Conservation (phyloP, 768 basidiomycete species). For the Imleria badia region DNA sequence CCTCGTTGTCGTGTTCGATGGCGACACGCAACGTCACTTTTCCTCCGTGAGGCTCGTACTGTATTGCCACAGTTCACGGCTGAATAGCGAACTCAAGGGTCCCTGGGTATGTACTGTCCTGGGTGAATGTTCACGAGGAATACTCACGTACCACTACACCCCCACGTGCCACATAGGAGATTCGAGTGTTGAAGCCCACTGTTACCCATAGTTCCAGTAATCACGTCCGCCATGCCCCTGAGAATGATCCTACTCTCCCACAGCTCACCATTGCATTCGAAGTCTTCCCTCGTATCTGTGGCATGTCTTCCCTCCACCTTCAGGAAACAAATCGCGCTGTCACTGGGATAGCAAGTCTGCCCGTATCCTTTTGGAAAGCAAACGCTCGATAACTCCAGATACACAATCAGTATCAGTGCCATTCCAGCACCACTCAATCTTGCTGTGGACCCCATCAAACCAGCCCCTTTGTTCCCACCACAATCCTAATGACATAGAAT, state of each 20-base stretch:
- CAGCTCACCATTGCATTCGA: background rate
- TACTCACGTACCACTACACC: too few relatives aligned
- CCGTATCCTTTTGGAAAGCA: background rate
- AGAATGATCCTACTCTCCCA: background rate
- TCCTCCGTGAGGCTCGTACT: too few relatives aligned
- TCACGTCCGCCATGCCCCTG: background rate
- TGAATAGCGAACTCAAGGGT: too few relatives aligned
- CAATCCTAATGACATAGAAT: too few relatives aligned
- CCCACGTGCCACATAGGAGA: background rate
- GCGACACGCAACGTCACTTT: background rate
- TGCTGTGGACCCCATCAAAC: too few relatives aligned
- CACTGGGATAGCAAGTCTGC: background rate
- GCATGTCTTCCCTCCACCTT: background rate
- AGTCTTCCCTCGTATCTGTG: background rate
- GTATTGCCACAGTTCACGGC: background rate
- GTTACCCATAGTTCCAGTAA: background rate
- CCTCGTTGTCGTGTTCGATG: slow-evolving; percentile 1
- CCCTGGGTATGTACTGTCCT: too few relatives aligned
- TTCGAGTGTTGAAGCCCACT: background rate
- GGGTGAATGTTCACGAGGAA: background rate
- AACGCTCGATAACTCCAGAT: background rate
- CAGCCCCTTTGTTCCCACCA: too few relatives aligned
- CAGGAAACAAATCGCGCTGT: background rate
- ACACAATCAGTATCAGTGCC: background rate
- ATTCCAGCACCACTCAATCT: too few relatives aligned